Percentiles rank a stretch among this genome's conserved stretches.
These are phyloP conservation scores for Epichloe gansuensis DNA, from an alignment of 2,329 filamentous ascomycete genomes.

Conservation along the genomic window DNA sequence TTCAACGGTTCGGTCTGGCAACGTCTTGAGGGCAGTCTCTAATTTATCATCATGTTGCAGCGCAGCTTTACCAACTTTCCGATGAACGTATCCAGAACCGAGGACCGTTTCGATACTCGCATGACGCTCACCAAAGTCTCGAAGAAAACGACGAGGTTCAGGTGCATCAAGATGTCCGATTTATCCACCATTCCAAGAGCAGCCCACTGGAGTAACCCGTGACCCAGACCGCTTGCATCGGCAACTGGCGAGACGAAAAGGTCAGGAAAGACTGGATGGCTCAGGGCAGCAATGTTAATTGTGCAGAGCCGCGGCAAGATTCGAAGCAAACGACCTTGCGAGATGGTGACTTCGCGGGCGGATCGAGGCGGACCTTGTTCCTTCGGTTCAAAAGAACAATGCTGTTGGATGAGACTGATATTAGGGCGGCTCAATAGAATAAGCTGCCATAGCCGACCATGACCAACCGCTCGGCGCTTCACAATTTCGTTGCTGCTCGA, in stretches of 20 bases:
- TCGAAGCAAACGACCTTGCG: slow-evolving; percentile 40
- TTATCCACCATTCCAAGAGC: slow-evolving; percentile 38
- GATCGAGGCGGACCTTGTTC: slow-evolving; percentile 11
- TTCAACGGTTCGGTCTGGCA: slow-evolving; percentile 37
- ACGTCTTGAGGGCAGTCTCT: slow-evolving; percentile 22
- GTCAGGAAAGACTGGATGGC: slow-evolving; percentile 23
- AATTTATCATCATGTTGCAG: slow-evolving; percentile 26
- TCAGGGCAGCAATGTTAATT: slow-evolving; percentile 31
- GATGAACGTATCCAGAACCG: slow-evolving; percentile 23
- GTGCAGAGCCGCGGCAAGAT: slow-evolving; percentile 36
- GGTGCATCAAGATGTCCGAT: slow-evolving; percentile 35
- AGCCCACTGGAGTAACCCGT: slow-evolving; percentile 37
- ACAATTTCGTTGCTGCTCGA: slow-evolving; percentile 24
- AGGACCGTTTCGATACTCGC: slow-evolving; percentile 25
- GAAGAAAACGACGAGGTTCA: slow-evolving; percentile 40
- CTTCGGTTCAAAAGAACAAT: slow-evolving; percentile 19
- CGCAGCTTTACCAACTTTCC: slow-evolving; percentile 29
- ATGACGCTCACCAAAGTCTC: slow-evolving; percentile 37
- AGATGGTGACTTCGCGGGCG: slow-evolving; percentile 31
- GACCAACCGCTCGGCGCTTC: slow-evolving; percentile 29
- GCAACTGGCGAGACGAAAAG: slow-evolving; percentile 15
- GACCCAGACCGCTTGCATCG: slow-evolving; percentile 13
- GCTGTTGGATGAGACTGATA: slow-evolving; percentile 30
- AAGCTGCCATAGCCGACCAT: slow-evolving; percentile 40
- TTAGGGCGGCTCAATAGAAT: slow-evolving; percentile 33